Base-by-base conservation (phyloP, 2,329 filamentous ascomycete genomes). In the Didymellaceae sp. region DNA sequence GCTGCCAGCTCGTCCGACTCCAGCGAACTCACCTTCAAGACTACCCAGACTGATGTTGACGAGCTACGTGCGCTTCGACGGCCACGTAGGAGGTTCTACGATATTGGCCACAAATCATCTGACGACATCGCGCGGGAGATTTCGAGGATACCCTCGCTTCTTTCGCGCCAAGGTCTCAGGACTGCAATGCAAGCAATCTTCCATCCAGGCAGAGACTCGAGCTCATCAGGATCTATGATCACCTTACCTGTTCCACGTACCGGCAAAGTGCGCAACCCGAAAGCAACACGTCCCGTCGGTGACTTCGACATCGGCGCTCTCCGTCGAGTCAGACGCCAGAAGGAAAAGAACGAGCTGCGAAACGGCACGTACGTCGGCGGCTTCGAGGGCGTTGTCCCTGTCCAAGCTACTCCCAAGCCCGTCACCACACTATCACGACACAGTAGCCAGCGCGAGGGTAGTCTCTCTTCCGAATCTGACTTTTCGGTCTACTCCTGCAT, bases 221-320 rank as follows among this genome's bases (percentile, higher is more conserved):
- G 65, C 43, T 67, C 66, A 6, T 61, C 61, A 2, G 65, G 65
- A 8, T 71, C 68, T 17, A 68, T 71, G 46, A 66, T 73, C 39
- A 72, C 67, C 2, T 53, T 71, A 1, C 67, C 67, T 6, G 55
- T 70, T 9, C 50, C 61, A 7, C 58, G 62, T 1, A 66, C 67
- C 2, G 63, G 63, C 17, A 63, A 58, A 10, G 61, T 57, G 21
- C 66, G 68, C 8, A 44, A 59, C 18, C 26, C 58, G 0, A 33
- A 38, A 6, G 34, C 55, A 2, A 30, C n/a, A 9, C 28, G 50
- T 6, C 31, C 54, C 1, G 48, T 63, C 3, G 48, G 57, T 6
- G 63, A 68, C 6, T 67, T 69, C 30, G 68, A 71, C 13, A 45
- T 68, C 3, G 59, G 61, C 6, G 58, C 57, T 1, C 28, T 70